Evolutionary conservation across 2,329 filamentous ascomycete species (phyloP).

Genomic region (Arthrobotrys conoides): DNA sequence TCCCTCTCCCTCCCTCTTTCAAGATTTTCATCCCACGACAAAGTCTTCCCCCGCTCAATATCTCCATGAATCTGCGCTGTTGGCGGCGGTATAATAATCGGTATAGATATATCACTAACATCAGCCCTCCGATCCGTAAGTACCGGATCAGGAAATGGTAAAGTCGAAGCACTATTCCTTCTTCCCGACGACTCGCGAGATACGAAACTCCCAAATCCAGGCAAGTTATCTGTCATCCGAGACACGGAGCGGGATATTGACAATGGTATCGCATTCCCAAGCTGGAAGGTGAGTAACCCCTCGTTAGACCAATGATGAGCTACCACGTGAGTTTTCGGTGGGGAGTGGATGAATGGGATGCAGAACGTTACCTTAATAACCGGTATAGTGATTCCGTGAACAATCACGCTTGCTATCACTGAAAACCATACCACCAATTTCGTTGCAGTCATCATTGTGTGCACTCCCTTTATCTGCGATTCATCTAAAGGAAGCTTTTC

Average conservation of each 20-base stretch:
- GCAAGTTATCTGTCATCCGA: conserved; percentile 49
- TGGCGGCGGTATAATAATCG: conserved; percentile 13
- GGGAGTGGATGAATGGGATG: background rate
- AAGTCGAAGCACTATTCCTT: conserved; percentile 30
- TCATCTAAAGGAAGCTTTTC: conserved; percentile 37
- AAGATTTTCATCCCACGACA: conserved; percentile 51
- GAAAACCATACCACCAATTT: conserved; percentile 58
- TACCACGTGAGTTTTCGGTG: background rate
- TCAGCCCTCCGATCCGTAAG: conserved; percentile 17
- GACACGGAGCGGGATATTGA: conserved; percentile 55
- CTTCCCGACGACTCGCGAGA: conserved; percentile 38
- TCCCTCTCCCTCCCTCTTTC: conserved; percentile 42
- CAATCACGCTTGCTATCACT: conserved; percentile 59
- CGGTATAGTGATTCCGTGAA: conserved; percentile 62
- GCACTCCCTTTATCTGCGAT: conserved; percentile 22
- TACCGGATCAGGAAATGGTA: conserved; percentile 8
- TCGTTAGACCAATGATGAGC: conserved; percentile 21
- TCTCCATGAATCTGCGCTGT: background rate
- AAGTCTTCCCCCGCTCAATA: conserved; percentile 35
- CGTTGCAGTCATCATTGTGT: conserved; percentile 36
- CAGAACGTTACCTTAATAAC: conserved; percentile 58
- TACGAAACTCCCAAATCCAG: conserved; percentile 34
- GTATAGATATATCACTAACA: conserved; percentile 26
- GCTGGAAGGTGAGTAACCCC: conserved; percentile 8
- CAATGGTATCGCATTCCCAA: conserved; percentile 44